phyloP scores from a whole-genome alignment of 352 stramenopile genomes.

The Phytophthora sp. region DNA sequence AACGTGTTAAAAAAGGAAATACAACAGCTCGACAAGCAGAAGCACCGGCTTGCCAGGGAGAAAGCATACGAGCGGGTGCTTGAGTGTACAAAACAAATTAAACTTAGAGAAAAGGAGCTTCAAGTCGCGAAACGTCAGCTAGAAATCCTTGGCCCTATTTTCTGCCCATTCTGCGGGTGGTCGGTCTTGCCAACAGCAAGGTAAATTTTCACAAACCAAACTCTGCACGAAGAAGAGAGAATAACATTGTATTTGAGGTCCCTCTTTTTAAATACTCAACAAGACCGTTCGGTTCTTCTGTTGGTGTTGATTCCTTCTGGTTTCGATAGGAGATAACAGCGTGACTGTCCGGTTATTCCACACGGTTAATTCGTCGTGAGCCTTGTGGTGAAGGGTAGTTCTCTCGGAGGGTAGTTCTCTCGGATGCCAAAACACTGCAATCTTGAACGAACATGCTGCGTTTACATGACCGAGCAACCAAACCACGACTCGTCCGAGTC shows the following conservation, averaged over 20 bases:
- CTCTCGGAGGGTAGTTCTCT: conserved; percentile 8
- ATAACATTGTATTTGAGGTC: conserved; percentile 16
- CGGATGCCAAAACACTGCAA: not conserved
- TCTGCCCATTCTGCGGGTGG: conserved; percentile 59
- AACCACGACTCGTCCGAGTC: conserved; percentile 63
- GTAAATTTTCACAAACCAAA: not conserved
- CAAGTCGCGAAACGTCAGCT: conserved; percentile 32
- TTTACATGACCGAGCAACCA: conserved; percentile 68
- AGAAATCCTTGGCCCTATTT: conserved; percentile 42
- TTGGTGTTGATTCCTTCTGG: too few relatives aligned
- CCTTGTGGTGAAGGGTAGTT: not conserved
- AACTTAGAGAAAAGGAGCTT: conserved; percentile 29
- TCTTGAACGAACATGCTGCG: not conserved
- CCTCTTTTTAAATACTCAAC: conserved; percentile 46
- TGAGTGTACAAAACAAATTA: conserved; percentile 33
- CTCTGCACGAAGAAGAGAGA: conserved; percentile 2
- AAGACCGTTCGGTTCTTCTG: conserved; percentile 27
- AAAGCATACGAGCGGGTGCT: conserved; percentile 44
- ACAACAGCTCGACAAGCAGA: conserved; percentile 25
- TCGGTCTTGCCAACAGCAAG: not conserved
- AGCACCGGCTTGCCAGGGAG: conserved; percentile 32
- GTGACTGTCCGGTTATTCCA: conserved; percentile 6
- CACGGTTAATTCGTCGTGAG: not conserved
- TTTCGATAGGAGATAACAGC: conserved; percentile 7
- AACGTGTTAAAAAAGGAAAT: conserved; percentile 22